These are phyloP conservation scores for Elongisporangium anandrum DNA, from an alignment of 352 stramenopile genomes.

Conservation along the genomic window DNA sequence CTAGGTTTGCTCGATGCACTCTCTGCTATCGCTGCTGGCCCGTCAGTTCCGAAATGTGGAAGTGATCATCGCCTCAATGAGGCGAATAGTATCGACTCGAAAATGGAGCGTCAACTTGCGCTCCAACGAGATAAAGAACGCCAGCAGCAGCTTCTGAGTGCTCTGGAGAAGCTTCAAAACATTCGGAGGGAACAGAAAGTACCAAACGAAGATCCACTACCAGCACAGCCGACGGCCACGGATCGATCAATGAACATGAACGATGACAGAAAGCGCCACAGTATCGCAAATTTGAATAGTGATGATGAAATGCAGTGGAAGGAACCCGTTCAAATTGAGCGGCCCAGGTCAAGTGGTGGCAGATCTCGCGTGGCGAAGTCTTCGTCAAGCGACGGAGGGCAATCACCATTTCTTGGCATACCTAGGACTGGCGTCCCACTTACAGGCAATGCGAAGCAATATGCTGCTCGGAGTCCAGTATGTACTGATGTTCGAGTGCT, in stretches of 20 bases:
- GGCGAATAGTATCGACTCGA: background rate
- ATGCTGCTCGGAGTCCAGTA: slow-evolving; percentile 24
- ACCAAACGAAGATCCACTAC: background rate
- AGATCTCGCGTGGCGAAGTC: slow-evolving; percentile 1
- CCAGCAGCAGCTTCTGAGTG: slow-evolving; percentile 34
- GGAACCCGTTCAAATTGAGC: slow-evolving; percentile 23
- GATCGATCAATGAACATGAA: background rate
- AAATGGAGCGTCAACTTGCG: slow-evolving; percentile 13
- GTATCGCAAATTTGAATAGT: background rate
- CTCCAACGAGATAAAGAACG: slow-evolving; percentile 27
- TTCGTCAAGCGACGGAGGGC: background rate
- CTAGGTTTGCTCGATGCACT: slow-evolving; percentile 16
- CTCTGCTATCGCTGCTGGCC: background rate
- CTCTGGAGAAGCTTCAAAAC: slow-evolving; percentile 37
- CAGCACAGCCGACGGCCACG: background rate
- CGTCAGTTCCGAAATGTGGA: background rate
- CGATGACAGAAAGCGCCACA: slow-evolving; percentile 1
- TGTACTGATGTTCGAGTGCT: slow-evolving; percentile 50
- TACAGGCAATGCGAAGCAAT: slow-evolving; percentile 35
- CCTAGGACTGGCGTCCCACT: slow-evolving; percentile 43
- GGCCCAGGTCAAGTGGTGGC: slow-evolving; percentile 2
- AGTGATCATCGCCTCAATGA: background rate
- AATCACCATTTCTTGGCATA: slow-evolving; percentile 23
- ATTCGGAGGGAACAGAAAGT: slow-evolving; percentile 19
- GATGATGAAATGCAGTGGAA: slow-evolving; percentile 25